phyloP scores from a whole-genome alignment of 805 yeast genomes.

The Cyberlindnera euphorbiiphila region DNA sequence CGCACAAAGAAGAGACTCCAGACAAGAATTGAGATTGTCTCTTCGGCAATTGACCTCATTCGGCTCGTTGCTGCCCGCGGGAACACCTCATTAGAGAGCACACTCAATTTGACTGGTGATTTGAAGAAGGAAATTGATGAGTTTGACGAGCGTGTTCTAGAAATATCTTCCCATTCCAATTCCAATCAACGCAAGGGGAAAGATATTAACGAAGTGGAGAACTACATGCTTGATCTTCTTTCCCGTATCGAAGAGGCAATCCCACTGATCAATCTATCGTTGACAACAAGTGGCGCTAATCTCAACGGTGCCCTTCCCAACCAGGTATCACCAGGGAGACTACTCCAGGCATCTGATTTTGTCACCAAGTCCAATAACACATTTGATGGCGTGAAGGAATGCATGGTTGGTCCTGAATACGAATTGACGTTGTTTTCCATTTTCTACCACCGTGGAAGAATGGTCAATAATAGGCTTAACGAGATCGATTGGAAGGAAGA shows the following conservation, averaged over 20 bases:
- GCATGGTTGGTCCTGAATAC: slow-evolving; percentile 58
- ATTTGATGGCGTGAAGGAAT: slow-evolving; percentile 22
- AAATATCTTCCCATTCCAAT: slow-evolving; percentile 35
- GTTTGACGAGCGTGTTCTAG: slow-evolving; percentile 48
- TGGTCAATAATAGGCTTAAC: slow-evolving; percentile 25
- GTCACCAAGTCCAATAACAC: slow-evolving; percentile 37
- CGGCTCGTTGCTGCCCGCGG: slow-evolving; percentile 61
- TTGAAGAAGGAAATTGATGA: slow-evolving; percentile 54
- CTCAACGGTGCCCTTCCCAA: slow-evolving; percentile 46
- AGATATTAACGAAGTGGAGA: slow-evolving; percentile 44
- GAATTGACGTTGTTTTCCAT: slow-evolving; percentile 55
- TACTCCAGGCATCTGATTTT: slow-evolving; percentile 56
- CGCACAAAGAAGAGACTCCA: slow-evolving; percentile 42
- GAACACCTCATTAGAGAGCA: slow-evolving; percentile 50
- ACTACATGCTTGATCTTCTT: slow-evolving; percentile 44
- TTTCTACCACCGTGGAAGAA: slow-evolving; percentile 52
- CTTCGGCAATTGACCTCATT: slow-evolving; percentile 65
- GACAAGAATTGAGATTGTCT: slow-evolving; percentile 55
- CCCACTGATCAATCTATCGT: slow-evolving; percentile 61
- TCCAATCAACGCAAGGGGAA: no score
- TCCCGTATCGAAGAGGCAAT: slow-evolving; percentile 60
- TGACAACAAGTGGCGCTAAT: slow-evolving; percentile 67
- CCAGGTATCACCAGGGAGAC: slow-evolving; percentile 58
- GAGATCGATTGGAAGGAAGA: slow-evolving; percentile 73
- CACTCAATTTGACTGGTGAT: slow-evolving; percentile 50